Evolutionary conservation across 73 alveolate genomes (phyloP).

Genomic region (Uronychia setigera): DNA sequence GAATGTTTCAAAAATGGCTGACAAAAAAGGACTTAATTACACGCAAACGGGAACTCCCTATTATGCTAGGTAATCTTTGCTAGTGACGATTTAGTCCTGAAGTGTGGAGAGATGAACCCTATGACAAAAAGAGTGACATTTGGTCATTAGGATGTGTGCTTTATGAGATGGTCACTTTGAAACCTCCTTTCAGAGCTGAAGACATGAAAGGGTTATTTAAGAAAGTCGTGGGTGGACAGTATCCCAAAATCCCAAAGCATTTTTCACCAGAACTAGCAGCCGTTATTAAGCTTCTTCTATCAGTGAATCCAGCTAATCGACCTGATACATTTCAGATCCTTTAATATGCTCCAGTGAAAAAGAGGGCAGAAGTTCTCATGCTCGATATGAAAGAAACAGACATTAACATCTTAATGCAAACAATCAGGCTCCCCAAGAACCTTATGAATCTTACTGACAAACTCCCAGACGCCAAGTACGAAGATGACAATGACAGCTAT

Average conservation of each 20-base stretch:
- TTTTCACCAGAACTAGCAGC: slow-evolving; percentile 62
- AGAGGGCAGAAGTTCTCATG: slow-evolving; percentile 64
- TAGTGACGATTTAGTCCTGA: slow-evolving; percentile 57
- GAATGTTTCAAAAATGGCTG: slow-evolving; percentile 73
- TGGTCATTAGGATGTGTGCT: slow-evolving; percentile 84
- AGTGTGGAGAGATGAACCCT: slow-evolving; percentile 84
- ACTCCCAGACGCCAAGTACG: slow-evolving; percentile 51
- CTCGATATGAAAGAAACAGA: slow-evolving; percentile 82
- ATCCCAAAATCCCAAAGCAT: slow-evolving; percentile 57
- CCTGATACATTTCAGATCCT: slow-evolving; percentile 23
- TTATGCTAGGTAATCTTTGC: slow-evolving; percentile 50
- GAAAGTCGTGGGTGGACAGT: slow-evolving; percentile 75
- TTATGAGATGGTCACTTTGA: slow-evolving; percentile 72
- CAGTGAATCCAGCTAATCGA: slow-evolving; percentile 66
- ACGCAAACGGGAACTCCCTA: slow-evolving; percentile 92
- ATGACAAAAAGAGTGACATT: slow-evolving; percentile 76
- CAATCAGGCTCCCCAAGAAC: slow-evolving; percentile 75
- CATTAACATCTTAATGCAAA: slow-evolving; percentile 33
- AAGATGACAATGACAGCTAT: neutral
- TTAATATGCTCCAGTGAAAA: neutral
- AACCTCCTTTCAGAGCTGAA: slow-evolving; percentile 73
- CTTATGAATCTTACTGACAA: slow-evolving; percentile 31
- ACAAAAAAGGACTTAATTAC: slow-evolving; percentile 58
- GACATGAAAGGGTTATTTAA: slow-evolving; percentile 75
- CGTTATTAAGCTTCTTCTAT: slow-evolving; percentile 53